phyloP scores from a whole-genome alignment of 1,139 yeast species.

The Zygosaccharomyces pseudobailii region DNA sequence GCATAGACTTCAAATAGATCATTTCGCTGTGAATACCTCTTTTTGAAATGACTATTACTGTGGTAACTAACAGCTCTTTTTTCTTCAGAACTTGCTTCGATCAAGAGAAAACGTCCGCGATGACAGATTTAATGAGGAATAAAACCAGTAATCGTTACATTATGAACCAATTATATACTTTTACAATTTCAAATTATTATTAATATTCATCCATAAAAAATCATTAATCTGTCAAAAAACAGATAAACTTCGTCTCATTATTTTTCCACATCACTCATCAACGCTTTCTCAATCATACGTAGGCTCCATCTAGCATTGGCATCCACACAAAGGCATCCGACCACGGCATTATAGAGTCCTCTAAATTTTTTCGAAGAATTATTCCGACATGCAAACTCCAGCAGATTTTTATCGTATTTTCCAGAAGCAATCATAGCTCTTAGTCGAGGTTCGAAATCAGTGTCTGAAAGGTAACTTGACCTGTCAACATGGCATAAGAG shows the following conservation, averaged over 20 bases:
- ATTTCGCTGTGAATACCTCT: constrained; percentile 36
- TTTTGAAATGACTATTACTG: neutral
- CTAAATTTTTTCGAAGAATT: constrained; percentile 12
- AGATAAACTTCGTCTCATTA: neutral
- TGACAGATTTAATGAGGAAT: neutral
- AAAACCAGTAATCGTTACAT: neutral
- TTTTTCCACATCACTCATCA: constrained; percentile 5
- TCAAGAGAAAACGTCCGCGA: neutral
- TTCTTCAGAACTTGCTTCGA: neutral
- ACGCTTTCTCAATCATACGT: constrained; percentile 30
- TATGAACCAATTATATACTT: neutral
- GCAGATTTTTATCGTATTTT: constrained; percentile 46
- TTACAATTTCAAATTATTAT: neutral
- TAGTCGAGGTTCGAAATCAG: constrained; percentile 70
- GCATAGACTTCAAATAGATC: constrained; percentile 84
- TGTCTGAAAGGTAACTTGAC: constrained; percentile 80
- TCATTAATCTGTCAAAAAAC: neutral
- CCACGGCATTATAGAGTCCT: constrained; percentile 43
- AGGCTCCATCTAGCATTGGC: constrained; percentile 50
- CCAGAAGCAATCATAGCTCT: constrained; percentile 70
- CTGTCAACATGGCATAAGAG: constrained; percentile 69
- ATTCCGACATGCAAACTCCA: constrained; percentile 34
- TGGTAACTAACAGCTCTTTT: neutral
- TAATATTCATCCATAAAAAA: neutral
- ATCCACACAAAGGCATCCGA: constrained; percentile 52